phyloP scores from a whole-genome alignment of 2,329 filamentous ascomycete genomes.

The Aspergillus fumigatus region DNA sequence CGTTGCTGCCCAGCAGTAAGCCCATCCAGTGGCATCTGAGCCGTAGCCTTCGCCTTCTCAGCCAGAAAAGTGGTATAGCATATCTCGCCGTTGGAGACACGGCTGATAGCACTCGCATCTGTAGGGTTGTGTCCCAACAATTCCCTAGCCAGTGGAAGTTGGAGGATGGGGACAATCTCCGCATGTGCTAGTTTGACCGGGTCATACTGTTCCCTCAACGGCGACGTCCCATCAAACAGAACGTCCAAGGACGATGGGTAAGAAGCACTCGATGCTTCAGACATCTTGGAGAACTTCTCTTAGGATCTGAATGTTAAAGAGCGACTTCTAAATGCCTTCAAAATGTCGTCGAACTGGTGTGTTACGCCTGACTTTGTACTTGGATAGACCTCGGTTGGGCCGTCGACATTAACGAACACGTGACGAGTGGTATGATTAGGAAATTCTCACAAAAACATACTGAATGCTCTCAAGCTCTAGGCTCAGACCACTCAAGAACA shows the following conservation, averaged over 20 bases:
- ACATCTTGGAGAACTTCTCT: constrained; percentile 14
- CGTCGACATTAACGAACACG: neutral
- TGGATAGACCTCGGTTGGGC: neutral
- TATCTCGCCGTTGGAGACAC: constrained; percentile 28
- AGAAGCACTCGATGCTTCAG: constrained; percentile 15
- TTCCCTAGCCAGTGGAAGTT: constrained; percentile 34
- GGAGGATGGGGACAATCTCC: constrained; percentile 29
- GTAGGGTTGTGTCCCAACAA: constrained; percentile 35
- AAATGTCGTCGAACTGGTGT: neutral
- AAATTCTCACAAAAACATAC: neutral
- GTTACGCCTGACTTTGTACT: neutral
- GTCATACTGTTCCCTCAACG: constrained; percentile 30
- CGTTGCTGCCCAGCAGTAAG: constrained; percentile 25
- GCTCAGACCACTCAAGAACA: neutral
- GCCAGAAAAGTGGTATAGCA: constrained; percentile 37
- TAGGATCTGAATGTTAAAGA: neutral
- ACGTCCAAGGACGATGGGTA: constrained; percentile 29
- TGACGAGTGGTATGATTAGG: neutral
- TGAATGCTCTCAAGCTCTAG: neutral
- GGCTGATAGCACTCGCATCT: constrained; percentile 23
- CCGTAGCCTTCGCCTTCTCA: constrained; percentile 25
- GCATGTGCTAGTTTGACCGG: constrained; percentile 31
- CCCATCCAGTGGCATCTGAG: constrained; percentile 17
- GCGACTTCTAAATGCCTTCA: neutral
- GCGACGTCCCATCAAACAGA: constrained; percentile 26